Evolutionary conservation across 2,329 filamentous ascomycete genomes (phyloP).

Genomic region (Monilinia fructigena): DNA sequence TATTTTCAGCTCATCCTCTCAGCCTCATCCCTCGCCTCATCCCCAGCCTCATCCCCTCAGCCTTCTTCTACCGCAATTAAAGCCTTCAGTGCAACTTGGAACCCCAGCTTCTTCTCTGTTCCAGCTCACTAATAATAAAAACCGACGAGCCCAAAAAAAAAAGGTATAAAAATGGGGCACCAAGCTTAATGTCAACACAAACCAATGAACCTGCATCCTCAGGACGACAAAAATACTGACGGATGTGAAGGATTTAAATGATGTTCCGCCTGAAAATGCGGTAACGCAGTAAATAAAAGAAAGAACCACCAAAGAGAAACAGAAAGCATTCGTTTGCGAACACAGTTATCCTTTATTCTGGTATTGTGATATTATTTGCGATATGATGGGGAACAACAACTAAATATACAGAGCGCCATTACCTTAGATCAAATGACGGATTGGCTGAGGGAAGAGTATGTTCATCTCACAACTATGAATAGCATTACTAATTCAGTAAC

Average conservation of each 20-base stretch:
- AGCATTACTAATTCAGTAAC: conserved; percentile 26
- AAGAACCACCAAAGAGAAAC: conserved; percentile 70
- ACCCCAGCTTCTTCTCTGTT: neutral
- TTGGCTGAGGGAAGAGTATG: conserved; percentile 84
- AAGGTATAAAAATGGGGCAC: conserved; percentile 6
- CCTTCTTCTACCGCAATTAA: neutral
- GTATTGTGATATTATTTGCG: conserved; percentile 79
- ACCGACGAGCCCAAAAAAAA: neutral
- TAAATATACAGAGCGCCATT: conserved; percentile 83
- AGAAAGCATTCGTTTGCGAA: conserved; percentile 66
- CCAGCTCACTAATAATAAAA: neutral
- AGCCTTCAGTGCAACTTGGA: conserved; percentile 1
- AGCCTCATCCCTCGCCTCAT: neutral
- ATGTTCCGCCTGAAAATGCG: conserved; percentile 31
- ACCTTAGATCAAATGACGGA: conserved; percentile 79
- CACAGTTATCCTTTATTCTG: conserved; percentile 83
- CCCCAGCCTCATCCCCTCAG: neutral
- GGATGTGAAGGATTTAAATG: conserved; percentile 23
- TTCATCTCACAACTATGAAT: neutral
- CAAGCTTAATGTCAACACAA: conserved; percentile 30
- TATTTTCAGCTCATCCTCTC: neutral
- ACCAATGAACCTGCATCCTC: conserved; percentile 25
- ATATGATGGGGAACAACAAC: conserved; percentile 96
- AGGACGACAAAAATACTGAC: conserved; percentile 15
- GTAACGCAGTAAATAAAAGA: conserved; percentile 33